Conservation (phyloP, 2,329 filamentous ascomycete species). For the Didymella arachidicola region DNA sequence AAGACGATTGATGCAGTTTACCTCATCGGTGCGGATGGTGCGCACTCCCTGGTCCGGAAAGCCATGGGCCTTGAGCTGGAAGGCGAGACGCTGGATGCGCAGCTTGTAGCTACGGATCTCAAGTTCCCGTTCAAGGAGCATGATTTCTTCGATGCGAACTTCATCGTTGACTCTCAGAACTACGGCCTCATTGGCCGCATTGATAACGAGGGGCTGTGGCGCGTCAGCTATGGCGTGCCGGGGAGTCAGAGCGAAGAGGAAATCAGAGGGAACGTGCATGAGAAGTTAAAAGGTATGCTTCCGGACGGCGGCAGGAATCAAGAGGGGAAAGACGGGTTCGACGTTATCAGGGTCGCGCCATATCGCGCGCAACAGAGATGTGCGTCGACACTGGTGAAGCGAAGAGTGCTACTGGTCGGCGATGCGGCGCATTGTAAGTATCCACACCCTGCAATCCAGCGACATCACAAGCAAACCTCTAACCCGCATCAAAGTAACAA, state of each 20-base stretch:
- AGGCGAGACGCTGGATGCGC: slow-evolving; percentile 47
- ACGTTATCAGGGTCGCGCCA: slow-evolving; percentile 48
- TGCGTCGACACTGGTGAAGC: slow-evolving; percentile 42
- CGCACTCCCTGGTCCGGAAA: slow-evolving; percentile 35
- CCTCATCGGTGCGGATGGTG: slow-evolving; percentile 45
- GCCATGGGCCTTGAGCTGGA: slow-evolving; percentile 31
- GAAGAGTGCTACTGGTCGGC: slow-evolving; percentile 48
- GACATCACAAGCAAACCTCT: background rate
- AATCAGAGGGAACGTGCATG: slow-evolving; percentile 36
- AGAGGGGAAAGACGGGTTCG: slow-evolving; percentile 31
- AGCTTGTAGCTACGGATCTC: slow-evolving; percentile 52
- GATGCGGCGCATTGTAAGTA: slow-evolving; percentile 51
- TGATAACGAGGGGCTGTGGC: slow-evolving; percentile 49
- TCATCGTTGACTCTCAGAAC: slow-evolving; percentile 49
- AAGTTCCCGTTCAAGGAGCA: slow-evolving; percentile 49
- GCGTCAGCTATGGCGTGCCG: slow-evolving; percentile 53
- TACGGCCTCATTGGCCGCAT: slow-evolving; percentile 51
- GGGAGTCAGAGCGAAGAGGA: slow-evolving; percentile 39
- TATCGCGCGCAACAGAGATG: slow-evolving; percentile 54
- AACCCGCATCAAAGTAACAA: slow-evolving; percentile 36
- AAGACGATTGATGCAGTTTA: slow-evolving; percentile 36
- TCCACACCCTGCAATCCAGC: background rate
- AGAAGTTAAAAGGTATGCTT: slow-evolving; percentile 44
- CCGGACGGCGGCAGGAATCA: slow-evolving; percentile 35
- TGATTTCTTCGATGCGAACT: slow-evolving; percentile 53